Percentiles rank a stretch among this genome's conserved stretches.
phyloP scores from a whole-genome alignment of 148 eudicot species.

The Spergularia bocconei region DNA sequence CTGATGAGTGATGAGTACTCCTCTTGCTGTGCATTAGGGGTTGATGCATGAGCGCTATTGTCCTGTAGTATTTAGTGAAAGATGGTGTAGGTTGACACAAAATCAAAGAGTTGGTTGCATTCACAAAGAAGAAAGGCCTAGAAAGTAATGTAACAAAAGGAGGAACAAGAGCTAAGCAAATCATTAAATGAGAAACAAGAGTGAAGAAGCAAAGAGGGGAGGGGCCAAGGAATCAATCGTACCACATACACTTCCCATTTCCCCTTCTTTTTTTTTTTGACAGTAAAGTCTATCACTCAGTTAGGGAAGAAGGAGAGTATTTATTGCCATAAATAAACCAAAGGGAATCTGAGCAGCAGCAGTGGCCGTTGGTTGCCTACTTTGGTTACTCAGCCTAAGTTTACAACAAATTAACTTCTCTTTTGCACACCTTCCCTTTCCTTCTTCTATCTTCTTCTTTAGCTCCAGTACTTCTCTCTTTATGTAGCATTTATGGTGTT shows the following conservation, averaged over 20 bases:
- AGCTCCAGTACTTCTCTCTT: background rate
- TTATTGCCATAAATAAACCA: background rate
- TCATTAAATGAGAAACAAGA: constrained; percentile 7
- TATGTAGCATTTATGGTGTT: constrained; percentile 21
- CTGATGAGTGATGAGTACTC: no score
- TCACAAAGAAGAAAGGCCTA: constrained; percentile 10
- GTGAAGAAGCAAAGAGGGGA: background rate
- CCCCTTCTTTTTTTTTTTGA: constrained; percentile 12
- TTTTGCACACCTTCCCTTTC: background rate
- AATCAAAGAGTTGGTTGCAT: background rate
- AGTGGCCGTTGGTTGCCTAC: background rate
- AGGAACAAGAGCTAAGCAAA: constrained; percentile 12
- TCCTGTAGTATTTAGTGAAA: no score
- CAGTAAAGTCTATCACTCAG: background rate
- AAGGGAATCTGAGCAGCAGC: background rate
- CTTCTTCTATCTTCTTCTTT: background rate
- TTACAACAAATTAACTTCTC: background rate
- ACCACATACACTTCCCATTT: background rate
- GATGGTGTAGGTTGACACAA: no score
- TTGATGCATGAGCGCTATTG: no score
- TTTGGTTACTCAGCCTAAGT: no score
- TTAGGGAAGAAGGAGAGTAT: background rate
- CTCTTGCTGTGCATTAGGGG: no score
- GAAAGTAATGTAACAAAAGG: background rate
- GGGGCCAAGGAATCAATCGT: background rate